These are phyloP conservation scores for Xylariaceae sp. DNA, from an alignment of 2,329 filamentous ascomycete species.

Conservation along the genomic window DNA sequence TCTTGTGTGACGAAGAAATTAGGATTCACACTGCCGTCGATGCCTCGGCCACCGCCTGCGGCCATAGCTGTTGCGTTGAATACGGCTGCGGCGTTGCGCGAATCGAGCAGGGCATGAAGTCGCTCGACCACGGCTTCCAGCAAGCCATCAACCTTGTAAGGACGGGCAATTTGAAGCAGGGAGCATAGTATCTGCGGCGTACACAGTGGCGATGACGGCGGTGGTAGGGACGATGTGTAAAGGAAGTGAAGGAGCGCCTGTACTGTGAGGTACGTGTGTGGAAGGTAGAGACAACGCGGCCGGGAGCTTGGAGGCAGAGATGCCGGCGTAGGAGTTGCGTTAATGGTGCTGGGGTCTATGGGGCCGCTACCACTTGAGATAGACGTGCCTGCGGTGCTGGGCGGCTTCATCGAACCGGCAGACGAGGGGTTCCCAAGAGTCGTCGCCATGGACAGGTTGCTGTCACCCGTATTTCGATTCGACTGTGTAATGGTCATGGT, in stretches of 20 bases:
- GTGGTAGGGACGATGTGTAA: conserved; percentile 88
- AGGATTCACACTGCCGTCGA: conserved; percentile 70
- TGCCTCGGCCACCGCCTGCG: conserved; percentile 86
- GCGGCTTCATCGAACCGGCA: conserved; percentile 49
- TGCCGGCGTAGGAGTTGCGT: conserved; percentile 63
- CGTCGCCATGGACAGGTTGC: conserved; percentile 54
- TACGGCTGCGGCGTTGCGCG: conserved; percentile 91
- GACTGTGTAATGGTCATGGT: conserved; percentile 83
- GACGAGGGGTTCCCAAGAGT: conserved; percentile 46
- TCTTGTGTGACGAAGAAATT: conserved; percentile 64
- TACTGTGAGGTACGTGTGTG: conserved; percentile 88
- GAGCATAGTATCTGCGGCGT: conserved; percentile 97
- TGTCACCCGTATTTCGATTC: conserved; percentile 58
- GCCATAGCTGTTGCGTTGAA: conserved; percentile 99
- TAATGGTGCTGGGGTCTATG: conserved; percentile 56
- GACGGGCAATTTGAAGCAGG: conserved; percentile 87
- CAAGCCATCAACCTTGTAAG: conserved; percentile 91
- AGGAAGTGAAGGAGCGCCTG: conserved; percentile 91
- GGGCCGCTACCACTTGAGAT: conserved; percentile 49
- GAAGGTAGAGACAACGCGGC: conserved; percentile 87
- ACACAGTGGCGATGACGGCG: conserved; percentile 77
- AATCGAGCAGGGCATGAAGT: conserved; percentile 87
- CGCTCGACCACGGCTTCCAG: conserved; percentile 92
- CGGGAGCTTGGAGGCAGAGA: conserved; percentile 68
- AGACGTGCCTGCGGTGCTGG: conserved; percentile 54